phyloP scores from a whole-genome alignment of 140 eudicot species.

The Flaveria floridana region DNA sequence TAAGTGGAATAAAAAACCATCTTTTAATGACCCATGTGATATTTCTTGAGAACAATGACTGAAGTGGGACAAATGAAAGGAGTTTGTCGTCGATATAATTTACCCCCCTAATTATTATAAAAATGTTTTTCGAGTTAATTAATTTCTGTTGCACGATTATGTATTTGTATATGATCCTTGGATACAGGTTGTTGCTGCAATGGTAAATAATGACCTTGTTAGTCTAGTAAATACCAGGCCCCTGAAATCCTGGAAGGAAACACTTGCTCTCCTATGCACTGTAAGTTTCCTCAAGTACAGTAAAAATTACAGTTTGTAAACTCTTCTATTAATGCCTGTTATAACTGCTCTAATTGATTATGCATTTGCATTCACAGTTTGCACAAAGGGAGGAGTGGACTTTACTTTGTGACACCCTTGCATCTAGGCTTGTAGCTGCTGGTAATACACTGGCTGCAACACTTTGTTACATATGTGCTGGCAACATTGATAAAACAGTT shows the following conservation, averaged over 20 bases:
- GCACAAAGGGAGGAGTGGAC: constrained; percentile 96
- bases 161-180: constrained; percentile 10
- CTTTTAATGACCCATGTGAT: background rate
- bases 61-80: background rate
- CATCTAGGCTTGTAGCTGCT: constrained; percentile 67
- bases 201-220: constrained; percentile 89
- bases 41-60: background rate
- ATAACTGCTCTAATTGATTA: background rate
- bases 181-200: constrained; percentile 83
- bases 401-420: constrained; percentile 83
- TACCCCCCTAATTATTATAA: background rate
- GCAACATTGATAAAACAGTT: constrained; percentile 85
- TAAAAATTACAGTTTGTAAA: background rate
- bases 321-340: background rate
- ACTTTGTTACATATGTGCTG: constrained; percentile 94
- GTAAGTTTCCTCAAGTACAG: constrained; percentile 47
- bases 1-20: background rate
- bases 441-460: constrained; percentile 89
- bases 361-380: constrained; percentile 49
- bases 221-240: constrained; percentile 88
- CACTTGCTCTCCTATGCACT: constrained; percentile 92
- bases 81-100: background rate
- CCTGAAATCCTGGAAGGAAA: constrained; percentile 90
- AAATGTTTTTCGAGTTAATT: background rate
- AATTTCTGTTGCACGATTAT: background rate